Conservation (phyloP, 208 protist genomes). For the Trypanosoma grayi region DNA sequence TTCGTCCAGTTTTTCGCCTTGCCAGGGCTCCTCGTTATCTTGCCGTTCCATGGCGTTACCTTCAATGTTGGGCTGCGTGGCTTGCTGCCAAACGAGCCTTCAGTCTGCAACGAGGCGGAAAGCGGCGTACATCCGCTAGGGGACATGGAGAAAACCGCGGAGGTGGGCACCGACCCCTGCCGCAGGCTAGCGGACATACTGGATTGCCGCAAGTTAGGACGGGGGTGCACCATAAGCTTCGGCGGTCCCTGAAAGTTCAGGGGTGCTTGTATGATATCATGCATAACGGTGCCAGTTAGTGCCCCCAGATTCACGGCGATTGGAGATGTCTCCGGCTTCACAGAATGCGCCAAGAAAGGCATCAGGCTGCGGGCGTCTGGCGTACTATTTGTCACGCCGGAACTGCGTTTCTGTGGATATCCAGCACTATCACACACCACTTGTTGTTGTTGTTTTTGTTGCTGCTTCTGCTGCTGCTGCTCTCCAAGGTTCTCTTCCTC, state of each 20-base stretch:
- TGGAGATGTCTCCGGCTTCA: neutral
- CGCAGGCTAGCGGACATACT: neutral
- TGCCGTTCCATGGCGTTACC: no score
- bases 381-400: no score
- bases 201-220: neutral
- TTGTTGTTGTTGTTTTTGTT: no score
- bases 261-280: neutral
- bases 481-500: no score
- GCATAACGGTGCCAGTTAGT: conserved; percentile 1
- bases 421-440: no score
- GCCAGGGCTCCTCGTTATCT: no score
- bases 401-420: no score
- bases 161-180: neutral
- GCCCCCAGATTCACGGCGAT: neutral
- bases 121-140: neutral
- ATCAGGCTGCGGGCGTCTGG: neutral
- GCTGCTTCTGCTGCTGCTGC: no score
- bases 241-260: neutral
- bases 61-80: neutral
- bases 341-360: neutral
- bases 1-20: no score
- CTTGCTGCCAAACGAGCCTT: neutral
- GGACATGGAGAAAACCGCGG: conserved; percentile 1
- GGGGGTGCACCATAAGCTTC: neutral
- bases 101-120: neutral